Conservation (phyloP, 257 asterid genomes). For the Solanum stenotomum region DNA sequence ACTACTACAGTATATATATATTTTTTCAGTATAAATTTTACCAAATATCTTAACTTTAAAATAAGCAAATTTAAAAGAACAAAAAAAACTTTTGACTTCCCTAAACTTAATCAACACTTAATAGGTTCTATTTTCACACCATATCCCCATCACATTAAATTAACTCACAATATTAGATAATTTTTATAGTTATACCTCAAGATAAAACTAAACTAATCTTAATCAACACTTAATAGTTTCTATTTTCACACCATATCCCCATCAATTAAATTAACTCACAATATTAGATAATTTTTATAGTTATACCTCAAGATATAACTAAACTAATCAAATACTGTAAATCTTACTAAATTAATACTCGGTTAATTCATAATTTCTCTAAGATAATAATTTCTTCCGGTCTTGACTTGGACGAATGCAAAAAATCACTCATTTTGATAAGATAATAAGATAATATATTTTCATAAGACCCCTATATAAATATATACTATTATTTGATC, state of each 20-base stretch:
- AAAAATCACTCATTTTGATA: no score
- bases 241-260: background rate
- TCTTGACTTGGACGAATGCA: no score
- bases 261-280: background rate
- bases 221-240: background rate
- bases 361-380: no score
- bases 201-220: background rate
- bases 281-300: background rate
- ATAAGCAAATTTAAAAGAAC: no score
- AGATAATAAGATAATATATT: no score
- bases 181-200: background rate
- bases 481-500: no score
- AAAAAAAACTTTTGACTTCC: background rate
- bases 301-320: background rate
- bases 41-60: background rate
- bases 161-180: background rate
- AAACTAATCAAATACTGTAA: background rate
- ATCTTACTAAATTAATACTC: no score
- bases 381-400: no score
- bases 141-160: background rate
- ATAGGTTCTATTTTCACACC: background rate
- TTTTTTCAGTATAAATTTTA: background rate
- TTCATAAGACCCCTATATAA: no score
- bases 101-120: background rate
- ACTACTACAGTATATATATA: background rate